Conservation (phyloP, 139 green algal species). For the Picochlorum sp. region DNA sequence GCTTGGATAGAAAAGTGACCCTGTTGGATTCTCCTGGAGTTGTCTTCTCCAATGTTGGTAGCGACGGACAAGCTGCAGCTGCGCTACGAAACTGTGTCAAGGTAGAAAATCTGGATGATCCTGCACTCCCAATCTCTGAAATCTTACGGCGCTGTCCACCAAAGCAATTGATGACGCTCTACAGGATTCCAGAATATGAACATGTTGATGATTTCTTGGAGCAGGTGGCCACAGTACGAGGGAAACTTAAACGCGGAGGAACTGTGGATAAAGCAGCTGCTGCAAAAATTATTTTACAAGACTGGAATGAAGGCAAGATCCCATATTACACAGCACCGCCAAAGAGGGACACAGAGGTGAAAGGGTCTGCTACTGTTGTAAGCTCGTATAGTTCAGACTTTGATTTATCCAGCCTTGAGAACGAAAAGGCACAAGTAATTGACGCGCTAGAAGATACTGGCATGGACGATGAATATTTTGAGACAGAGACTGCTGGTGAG, state of each 20-base stretch:
- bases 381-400: constrained; percentile 64
- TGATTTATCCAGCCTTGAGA: constrained; percentile 48
- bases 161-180: constrained; percentile 82
- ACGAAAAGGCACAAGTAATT: constrained; percentile 56
- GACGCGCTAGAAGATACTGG: constrained; percentile 52
- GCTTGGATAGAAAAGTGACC: constrained; percentile 88
- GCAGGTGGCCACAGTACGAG: constrained; percentile 57
- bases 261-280: constrained; percentile 29
- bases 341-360: constrained; percentile 33
- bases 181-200: constrained; percentile 66
- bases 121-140: constrained; percentile 60
- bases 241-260: constrained; percentile 73
- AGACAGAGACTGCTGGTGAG: constrained; percentile 36
- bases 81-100: constrained; percentile 85
- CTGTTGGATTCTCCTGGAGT: constrained; percentile 92
- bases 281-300: constrained; percentile 71
- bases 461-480: constrained; percentile 39
- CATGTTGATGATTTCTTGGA: constrained; percentile 70
- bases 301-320: constrained; percentile 92
- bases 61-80: constrained; percentile 48
- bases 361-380: constrained; percentile 55
- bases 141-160: constrained; percentile 75
- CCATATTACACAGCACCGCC: constrained; percentile 85
- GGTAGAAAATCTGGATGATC: constrained; percentile 76
- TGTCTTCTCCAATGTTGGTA: constrained; percentile 51